These are phyloP conservation scores for Kalmanozyma brasiliensis DNA, from an alignment of 1,284 basidiomycete genomes.

Conservation along the genomic window DNA sequence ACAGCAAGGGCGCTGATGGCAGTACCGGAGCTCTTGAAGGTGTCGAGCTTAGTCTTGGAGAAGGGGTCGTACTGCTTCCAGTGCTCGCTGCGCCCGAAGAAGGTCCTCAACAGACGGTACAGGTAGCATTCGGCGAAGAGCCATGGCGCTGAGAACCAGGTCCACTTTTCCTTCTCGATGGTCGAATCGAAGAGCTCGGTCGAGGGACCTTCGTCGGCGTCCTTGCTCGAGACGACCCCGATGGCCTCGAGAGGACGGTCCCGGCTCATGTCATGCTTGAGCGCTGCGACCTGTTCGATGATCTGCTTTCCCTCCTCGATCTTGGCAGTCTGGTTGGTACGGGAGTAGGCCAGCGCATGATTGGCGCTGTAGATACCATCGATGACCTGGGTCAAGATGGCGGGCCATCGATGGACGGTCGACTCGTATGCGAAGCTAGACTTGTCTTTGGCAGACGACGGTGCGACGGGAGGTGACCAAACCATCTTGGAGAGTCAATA, in stretches of 20 bases:
- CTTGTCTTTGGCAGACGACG: conserved; percentile 49
- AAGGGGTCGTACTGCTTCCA: conserved; percentile 90
- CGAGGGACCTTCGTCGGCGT: conserved; percentile 76
- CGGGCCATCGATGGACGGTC: conserved; percentile 81
- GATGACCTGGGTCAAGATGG: conserved; percentile 83
- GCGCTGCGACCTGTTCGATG: conserved; percentile 80
- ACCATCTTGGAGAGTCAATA: conserved; percentile 19
- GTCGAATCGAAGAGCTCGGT: conserved; percentile 53
- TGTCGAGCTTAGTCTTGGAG: conserved; percentile 80
- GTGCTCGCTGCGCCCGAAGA: conserved; percentile 77
- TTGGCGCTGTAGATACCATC: conserved; percentile 75
- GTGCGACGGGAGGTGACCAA: conserved; percentile 49
- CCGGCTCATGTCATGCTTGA: conserved; percentile 90
- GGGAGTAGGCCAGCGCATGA: conserved; percentile 55
- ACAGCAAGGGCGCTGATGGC: conserved; percentile 75
- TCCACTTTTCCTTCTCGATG: conserved; percentile 70
- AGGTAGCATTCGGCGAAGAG: conserved; percentile 85
- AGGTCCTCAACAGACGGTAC: conserved; percentile 84
- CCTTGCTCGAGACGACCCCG: conserved; percentile 29
- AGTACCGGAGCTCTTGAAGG: conserved; percentile 81
- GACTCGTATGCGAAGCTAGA: conserved; percentile 73
- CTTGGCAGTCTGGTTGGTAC: conserved; percentile 71
- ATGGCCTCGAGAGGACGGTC: conserved; percentile 76
- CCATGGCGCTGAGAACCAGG: conserved; percentile 91
- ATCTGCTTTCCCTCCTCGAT: conserved; percentile 79